Evolutionary conservation across 2,329 filamentous ascomycete species (phyloP).

Genomic region (Verticillium albo-atrum): DNA sequence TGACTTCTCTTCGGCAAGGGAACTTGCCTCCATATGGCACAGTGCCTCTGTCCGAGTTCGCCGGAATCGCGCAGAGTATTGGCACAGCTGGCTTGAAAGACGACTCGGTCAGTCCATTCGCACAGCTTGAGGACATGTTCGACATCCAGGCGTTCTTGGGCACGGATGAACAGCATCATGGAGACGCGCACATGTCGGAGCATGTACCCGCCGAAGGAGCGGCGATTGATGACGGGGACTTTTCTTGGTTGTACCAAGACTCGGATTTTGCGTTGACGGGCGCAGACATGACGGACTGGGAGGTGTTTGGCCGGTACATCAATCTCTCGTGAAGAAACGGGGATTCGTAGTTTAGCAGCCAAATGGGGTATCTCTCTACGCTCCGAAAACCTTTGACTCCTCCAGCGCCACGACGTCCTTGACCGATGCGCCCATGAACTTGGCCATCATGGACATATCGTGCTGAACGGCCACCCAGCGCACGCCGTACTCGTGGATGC

Average conservation of each 20-base stretch:
- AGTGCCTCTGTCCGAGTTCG: neutral
- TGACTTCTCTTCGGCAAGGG: neutral
- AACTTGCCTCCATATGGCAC: neutral
- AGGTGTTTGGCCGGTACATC: neutral
- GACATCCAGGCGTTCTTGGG: neutral
- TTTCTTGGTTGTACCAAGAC: neutral
- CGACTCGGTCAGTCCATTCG: neutral
- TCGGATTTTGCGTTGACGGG: neutral
- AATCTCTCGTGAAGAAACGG: neutral
- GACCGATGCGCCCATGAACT: neutral
- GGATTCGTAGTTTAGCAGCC: neutral
- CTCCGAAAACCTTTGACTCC: neutral
- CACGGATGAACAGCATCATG: neutral
- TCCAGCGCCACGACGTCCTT: neutral
- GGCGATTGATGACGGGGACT: neutral
- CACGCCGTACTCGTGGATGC: neutral
- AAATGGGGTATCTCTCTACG: neutral
- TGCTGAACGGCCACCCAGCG: slow-evolving; percentile 1
- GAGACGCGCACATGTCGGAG: neutral
- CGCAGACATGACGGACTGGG: neutral
- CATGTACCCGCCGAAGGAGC: neutral
- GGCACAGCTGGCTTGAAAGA: neutral
- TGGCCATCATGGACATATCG: neutral
- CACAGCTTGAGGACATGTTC: neutral
- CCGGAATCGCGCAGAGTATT: neutral